Evolutionary conservation across 208 protist genomes (phyloP).

Genomic region (Plasmodiophora brassicae): DNA sequence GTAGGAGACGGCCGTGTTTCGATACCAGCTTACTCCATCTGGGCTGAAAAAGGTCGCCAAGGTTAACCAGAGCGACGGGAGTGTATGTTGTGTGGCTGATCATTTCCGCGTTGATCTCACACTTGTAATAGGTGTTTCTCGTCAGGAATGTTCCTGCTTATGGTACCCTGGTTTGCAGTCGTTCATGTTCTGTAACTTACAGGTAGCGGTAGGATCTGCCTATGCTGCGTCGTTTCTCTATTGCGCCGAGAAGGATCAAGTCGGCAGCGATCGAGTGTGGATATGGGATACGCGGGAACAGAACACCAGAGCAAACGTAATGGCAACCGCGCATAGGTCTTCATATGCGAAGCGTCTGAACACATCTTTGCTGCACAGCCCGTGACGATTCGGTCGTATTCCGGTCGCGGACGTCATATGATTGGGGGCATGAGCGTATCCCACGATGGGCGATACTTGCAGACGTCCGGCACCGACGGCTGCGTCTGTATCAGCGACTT

Average conservation of each 20-base stretch:
- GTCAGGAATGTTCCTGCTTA: background rate
- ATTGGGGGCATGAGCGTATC: background rate
- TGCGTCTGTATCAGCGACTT: slow-evolving; percentile 23
- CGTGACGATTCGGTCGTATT: background rate
- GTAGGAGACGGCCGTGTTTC: background rate
- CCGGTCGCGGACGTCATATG: background rate
- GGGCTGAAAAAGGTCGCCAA: background rate
- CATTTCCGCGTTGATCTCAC: background rate
- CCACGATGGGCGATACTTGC: background rate
- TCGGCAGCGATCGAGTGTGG: background rate
- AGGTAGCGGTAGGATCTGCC: background rate
- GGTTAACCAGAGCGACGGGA: background rate
- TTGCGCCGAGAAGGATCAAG: background rate
- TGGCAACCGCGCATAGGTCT: background rate
- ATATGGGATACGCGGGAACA: background rate
- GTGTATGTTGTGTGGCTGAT: background rate
- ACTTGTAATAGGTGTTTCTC: background rate
- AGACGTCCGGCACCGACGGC: background rate
- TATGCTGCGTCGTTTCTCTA: slow-evolving; percentile 5
- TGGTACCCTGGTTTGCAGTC: too few species aligned
- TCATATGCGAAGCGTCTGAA: background rate
- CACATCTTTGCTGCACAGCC: background rate
- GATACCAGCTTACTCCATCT: background rate
- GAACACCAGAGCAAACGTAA: background rate
- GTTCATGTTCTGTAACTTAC: too few species aligned